Base-by-base conservation (phyloP, 805 yeast genomes). In the Hermanozyma aechmeae region DNA sequence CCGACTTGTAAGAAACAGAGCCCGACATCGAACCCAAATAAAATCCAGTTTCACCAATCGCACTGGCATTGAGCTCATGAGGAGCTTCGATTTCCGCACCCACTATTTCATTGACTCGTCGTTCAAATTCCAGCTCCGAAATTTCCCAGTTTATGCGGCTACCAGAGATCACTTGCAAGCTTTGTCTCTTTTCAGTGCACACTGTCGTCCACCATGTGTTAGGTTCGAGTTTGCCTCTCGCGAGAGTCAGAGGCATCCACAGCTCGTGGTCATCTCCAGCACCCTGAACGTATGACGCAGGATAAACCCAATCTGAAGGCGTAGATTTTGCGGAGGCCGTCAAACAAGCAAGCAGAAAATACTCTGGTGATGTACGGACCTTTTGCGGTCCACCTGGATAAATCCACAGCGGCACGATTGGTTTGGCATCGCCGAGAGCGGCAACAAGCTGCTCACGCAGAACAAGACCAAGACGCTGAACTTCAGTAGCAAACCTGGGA, bases 231-330 rank as follows among this genome's bases (percentile, higher is more conserved):
- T 64, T 56, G 4, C 68, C 59, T 0, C 79, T 69, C 21, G 60
- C 56, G 2, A 56, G 27, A 4, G 48, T 51, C 20, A 36, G 36
- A 1, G 61, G 47, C 0, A 56, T 55, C 96, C 96, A 86, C 8
- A 78, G 58, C 44, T 86, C 96, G 48, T 86, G 95, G 44, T 87
- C 96, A 51, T 86, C 96, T 0, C 92, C 96, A 0, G 95, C 92
- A 1, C 96, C 96, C 51, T 85, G 96, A 1, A 85, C 81, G 46
- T 86, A 86, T 14, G 48, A 40, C 50, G 56, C 52, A 5, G 24
- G 16, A 18, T 16, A 30, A 13, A 16, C 14, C 43, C 44, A 38
- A 3, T 25, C 28, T 16, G 34, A 34, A 1, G 40, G 34, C 1
- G 24, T 13, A n/a, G 22, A 17, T 5, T 27, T 33, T 13, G 22